Base-by-base conservation (phyloP, 1,284 basidiomycete genomes). In the Tilletia horrida region DNA sequence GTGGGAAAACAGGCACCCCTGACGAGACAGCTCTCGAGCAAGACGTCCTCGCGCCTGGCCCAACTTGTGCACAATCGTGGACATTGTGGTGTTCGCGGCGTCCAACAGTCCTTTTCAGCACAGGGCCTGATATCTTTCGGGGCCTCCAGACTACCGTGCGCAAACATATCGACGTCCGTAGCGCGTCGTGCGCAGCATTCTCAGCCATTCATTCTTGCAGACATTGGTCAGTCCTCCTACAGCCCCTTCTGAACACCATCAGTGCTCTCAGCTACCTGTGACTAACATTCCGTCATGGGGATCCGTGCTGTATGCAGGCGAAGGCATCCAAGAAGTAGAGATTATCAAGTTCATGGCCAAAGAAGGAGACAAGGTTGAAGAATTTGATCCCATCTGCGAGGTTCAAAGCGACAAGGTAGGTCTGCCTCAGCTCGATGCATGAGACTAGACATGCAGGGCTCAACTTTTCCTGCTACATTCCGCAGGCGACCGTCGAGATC, bases 401-500 rank as follows among this genome's bases (percentile, higher is more conserved):
- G 93, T 97, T 0, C 92, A 93, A 83, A 91, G 90, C 71, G 93
- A 97, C 86, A 97, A 97, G 83, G 91, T 91, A 2, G 9, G 42
- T 23, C 63, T 9, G 3, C 1, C 16, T 18, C 45, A 18, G 6
- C 45, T n/a, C n/a, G n/a, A n/a, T n/a, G n/a, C 45, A 18, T 23
- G 21, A n/a, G 6, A 48, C 18, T 23, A 48, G 45, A 48, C 21
- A 25, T 25, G 50, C 3, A 25, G 3, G 23, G 11, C 50, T 52
- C n/a, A 52, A 16, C 13, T 27, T 7, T 27, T 7, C 8, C 21
- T 27, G n/a, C 18, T 27, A 27, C 8, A 27, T 25, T 25, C 50
- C 21, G 6, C 45, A 47, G 45, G 43, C 57, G 1, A 31, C 89
- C 74, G 93, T 96, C 29, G 93, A 96, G 81, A 92, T 96, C 69